These are phyloP conservation scores for Spathaspora arborariae DNA, from an alignment of 805 yeast species.

Conservation along the genomic window DNA sequence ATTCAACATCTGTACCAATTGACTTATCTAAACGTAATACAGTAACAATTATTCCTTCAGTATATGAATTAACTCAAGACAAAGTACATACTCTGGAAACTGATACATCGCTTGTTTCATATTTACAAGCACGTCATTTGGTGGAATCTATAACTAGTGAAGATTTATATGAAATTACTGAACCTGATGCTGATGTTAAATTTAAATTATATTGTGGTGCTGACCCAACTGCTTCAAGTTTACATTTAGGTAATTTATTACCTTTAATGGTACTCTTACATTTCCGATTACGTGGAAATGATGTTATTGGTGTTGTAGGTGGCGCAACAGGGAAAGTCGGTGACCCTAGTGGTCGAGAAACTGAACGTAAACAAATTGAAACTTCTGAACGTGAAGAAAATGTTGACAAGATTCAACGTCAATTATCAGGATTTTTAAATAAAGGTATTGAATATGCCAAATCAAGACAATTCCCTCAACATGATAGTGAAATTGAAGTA, in stretches of 20 bases:
- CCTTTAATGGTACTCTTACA: conserved; percentile 85
- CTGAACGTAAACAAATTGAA: conserved; percentile 68
- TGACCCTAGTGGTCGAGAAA: conserved; percentile 88
- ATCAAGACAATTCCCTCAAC: conserved; percentile 38
- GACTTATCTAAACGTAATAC: conserved; percentile 14
- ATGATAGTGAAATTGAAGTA: conserved; percentile 37
- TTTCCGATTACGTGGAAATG: conserved; percentile 80
- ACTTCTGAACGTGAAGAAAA: conserved; percentile 50
- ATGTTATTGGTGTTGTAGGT: conserved; percentile 79
- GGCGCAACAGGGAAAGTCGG: conserved; percentile 97
- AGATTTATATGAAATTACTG: conserved; percentile 30
- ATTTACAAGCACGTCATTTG: conserved; percentile 32
- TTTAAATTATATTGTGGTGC: conserved; percentile 86
- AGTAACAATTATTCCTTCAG: conserved; percentile 37
- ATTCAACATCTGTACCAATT: not conserved
- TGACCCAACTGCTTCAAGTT: conserved; percentile 87
- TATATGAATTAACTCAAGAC: conserved; percentile 20
- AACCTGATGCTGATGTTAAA: conserved; percentile 23
- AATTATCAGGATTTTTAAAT: conserved; percentile 56
- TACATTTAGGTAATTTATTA: conserved; percentile 86
- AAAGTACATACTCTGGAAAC: conserved; percentile 11
- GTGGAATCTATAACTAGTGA: conserved; percentile 39
- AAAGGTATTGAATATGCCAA: conserved; percentile 62
- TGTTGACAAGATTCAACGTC: conserved; percentile 54
- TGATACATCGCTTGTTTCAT: conserved; percentile 29